A percentile compares a stretch with the other conserved stretches of the same genome.
phyloP scores from a whole-genome alignment of 139 green algal species.

The Pseudopediastrum boryanum region DNA sequence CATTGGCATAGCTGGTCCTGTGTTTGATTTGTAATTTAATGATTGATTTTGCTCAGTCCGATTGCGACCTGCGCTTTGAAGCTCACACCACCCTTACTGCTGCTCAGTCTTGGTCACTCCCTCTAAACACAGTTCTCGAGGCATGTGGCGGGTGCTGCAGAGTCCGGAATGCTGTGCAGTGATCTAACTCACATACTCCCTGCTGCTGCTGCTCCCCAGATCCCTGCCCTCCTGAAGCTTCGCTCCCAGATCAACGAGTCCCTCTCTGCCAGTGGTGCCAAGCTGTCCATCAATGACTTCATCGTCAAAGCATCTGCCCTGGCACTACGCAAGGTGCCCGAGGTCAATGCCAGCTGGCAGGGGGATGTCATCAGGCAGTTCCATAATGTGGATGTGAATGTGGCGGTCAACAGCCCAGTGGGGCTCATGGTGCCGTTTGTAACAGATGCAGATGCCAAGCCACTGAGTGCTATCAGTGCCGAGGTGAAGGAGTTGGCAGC shows the following conservation, averaged over 20 bases:
- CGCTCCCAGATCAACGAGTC: constrained; percentile 69
- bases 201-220: no score
- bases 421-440: constrained; percentile 89
- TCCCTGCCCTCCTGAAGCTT: constrained; percentile 71
- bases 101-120: no score
- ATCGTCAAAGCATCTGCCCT: constrained; percentile 92
- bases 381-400: constrained; percentile 71
- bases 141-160: no score
- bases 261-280: constrained; percentile 49
- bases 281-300: constrained; percentile 98
- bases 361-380: constrained; percentile 93
- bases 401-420: constrained; percentile 85
- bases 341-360: constrained; percentile 81
- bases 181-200: no score
- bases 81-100: no score
- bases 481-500: constrained; percentile 79
- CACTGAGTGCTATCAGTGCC: constrained; percentile 70
- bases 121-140: no score
- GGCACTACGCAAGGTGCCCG: constrained; percentile 80
- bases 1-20: no score
- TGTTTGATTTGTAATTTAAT: no score
- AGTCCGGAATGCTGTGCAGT: no score
- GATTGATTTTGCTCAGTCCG: no score
- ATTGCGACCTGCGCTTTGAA: no score
- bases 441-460: constrained; percentile 71